These are phyloP conservation scores for Akanthomyces dipterigenus DNA, from an alignment of 2,329 filamentous ascomycete genomes.

Conservation along the genomic window DNA sequence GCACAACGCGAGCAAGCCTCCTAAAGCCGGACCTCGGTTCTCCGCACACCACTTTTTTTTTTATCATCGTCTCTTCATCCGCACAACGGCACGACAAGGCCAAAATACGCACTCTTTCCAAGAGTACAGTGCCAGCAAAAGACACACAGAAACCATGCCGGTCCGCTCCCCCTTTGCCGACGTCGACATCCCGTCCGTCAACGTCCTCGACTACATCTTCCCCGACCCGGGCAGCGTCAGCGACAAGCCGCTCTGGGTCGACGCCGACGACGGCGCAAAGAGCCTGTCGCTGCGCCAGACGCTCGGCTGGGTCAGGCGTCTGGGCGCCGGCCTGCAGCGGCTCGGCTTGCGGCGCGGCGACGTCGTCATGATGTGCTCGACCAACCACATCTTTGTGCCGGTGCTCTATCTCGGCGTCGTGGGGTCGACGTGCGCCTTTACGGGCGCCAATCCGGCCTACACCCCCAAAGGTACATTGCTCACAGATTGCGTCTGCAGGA, in stretches of 20 bases:
- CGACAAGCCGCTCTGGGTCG: conserved; percentile 46
- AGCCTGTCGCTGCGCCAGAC: conserved; percentile 41
- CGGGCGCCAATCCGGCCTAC: conserved; percentile 46
- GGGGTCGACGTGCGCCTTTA: conserved; percentile 46
- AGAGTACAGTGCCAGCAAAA: not conserved
- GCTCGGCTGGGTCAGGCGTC: conserved; percentile 43
- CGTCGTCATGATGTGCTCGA: conserved; percentile 46
- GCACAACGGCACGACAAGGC: not conserved
- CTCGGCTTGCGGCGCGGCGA: conserved; percentile 41
- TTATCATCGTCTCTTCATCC: not conserved
- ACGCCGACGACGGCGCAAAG: conserved; percentile 37
- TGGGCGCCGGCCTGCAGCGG: conserved; percentile 41
- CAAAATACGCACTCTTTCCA: too few relatives aligned
- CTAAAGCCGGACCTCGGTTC: not conserved
- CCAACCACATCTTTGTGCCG: conserved; percentile 50
- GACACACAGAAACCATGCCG: conserved; percentile 25
- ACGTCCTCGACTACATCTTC: conserved; percentile 33
- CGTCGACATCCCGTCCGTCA: conserved; percentile 38
- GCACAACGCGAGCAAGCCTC: not conserved
- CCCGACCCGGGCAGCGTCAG: conserved; percentile 25
- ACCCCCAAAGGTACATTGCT: conserved; percentile 35
- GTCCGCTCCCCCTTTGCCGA: conserved; percentile 35
- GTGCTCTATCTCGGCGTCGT: conserved; percentile 47
- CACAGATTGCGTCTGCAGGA: too few relatives aligned
- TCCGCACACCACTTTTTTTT: not conserved